These are phyloP conservation scores for Kodamaea nitidulidarum DNA, from an alignment of 805 yeast species.

Conservation along the genomic window DNA sequence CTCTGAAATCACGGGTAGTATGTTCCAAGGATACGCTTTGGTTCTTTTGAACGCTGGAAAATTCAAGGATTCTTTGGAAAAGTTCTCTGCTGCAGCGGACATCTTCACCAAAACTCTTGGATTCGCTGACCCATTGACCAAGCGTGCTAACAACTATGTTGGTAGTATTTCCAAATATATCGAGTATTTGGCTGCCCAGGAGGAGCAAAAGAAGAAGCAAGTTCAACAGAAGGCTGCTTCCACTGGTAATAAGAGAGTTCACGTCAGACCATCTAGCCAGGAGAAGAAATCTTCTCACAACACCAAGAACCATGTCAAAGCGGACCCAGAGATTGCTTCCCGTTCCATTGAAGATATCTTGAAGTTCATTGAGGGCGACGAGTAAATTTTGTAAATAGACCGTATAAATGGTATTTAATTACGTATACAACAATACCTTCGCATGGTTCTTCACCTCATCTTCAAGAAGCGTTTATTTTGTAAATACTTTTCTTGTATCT, in stretches of 20 bases:
- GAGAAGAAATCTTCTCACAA: slow-evolving; percentile 9
- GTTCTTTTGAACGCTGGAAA: slow-evolving; percentile 50
- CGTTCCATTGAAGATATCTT: slow-evolving; percentile 71
- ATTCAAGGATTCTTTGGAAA: slow-evolving; percentile 52
- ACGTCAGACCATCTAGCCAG: slow-evolving; percentile 12
- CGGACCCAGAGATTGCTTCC: slow-evolving; percentile 53
- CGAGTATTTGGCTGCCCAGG: slow-evolving; percentile 37
- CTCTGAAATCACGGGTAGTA: slow-evolving; percentile 59
- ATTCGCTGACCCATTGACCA: slow-evolving; percentile 60
- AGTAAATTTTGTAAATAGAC: slow-evolving; percentile 3
- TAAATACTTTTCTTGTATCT: no score
- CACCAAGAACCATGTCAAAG: slow-evolving; percentile 18
- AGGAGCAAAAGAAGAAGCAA: slow-evolving; percentile 22
- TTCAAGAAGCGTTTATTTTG: no score
- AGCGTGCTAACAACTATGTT: slow-evolving; percentile 64
- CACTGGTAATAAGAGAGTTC: slow-evolving; percentile 18
- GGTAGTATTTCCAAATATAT: slow-evolving; percentile 51
- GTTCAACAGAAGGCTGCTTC: slow-evolving; percentile 25
- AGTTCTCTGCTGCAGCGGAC: slow-evolving; percentile 52
- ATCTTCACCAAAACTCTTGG: slow-evolving; percentile 61
- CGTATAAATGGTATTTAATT: neutral
- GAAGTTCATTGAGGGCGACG: slow-evolving; percentile 61
- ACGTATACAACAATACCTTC: no score
- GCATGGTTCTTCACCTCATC: no score
- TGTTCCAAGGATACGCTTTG: slow-evolving; percentile 58